Evolutionary conservation across 176 grass and related monocot species (phyloP).

Genomic region (Saccharum officinarum): DNA sequence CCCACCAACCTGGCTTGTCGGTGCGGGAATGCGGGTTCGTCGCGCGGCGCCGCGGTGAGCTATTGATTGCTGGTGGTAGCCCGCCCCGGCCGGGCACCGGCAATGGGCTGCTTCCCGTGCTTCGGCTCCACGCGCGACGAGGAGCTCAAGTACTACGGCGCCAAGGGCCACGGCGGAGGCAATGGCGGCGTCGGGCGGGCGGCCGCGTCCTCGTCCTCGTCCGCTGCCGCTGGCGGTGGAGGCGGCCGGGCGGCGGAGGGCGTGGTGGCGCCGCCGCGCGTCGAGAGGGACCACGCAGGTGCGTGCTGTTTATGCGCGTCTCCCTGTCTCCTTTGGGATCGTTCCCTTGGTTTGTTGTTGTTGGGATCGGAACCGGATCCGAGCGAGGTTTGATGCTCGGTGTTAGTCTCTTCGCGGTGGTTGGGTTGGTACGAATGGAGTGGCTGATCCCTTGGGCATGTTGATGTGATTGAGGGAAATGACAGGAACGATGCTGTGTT

Average conservation of each 20-base stretch:
- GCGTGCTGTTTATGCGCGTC: background rate
- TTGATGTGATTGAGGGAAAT: conserved; percentile 22
- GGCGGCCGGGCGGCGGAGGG: conserved; percentile 33
- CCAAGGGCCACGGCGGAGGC: background rate
- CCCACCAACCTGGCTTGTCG: background rate
- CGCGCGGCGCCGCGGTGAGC: background rate
- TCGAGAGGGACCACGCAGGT: conserved; percentile 46
- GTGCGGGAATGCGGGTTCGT: conserved; percentile 43
- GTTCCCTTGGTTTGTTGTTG: background rate
- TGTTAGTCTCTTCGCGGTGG: conserved; percentile 16
- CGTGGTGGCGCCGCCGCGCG: conserved; percentile 28
- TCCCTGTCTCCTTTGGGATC: background rate
- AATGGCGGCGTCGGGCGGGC: conserved; percentile 2
- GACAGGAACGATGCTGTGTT: background rate
- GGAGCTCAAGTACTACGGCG: conserved; percentile 27
- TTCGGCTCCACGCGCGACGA: conserved; percentile 54
- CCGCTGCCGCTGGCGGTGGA: background rate
- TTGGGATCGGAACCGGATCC: conserved; percentile 47
- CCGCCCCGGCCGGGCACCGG: background rate
- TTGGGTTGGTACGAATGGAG: background rate
- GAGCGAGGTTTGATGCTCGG: background rate
- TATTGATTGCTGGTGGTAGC: background rate
- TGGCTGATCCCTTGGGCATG: conserved; percentile 11
- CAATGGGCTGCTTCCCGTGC: conserved; percentile 92
- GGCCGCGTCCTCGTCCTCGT: conserved; percentile 26